These are phyloP conservation scores for Beauveria rudraprayagi DNA, from an alignment of 2,329 filamentous ascomycete genomes.

Conservation along the genomic window DNA sequence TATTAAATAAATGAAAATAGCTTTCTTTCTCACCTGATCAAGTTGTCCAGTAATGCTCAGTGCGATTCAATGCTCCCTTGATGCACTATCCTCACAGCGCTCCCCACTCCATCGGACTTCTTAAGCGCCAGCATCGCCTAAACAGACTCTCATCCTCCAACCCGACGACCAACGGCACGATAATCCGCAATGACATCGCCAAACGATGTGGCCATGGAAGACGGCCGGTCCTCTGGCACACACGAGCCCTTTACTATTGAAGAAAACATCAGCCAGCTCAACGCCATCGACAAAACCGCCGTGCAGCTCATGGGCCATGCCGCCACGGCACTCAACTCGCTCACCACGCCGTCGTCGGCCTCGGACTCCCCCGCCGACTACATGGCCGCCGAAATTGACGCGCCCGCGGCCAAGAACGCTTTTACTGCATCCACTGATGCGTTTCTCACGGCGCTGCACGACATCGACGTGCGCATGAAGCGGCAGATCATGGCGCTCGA, in stretches of 20 bases:
- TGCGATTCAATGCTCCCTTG: no score
- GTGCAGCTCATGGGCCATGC: conserved; percentile 36
- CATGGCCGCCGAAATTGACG: conserved; percentile 25
- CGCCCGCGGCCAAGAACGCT: conserved; percentile 43
- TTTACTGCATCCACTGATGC: conserved; percentile 54
- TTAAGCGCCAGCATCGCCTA: neutral
- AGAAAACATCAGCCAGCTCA: conserved; percentile 74
- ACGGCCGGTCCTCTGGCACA: conserved; percentile 17
- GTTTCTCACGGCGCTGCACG: conserved; percentile 67
- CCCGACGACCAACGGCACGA: neutral
- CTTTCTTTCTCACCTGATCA: no score
- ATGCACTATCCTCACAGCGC: neutral
- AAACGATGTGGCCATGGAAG: conserved; percentile 24
- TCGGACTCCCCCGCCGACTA: conserved; percentile 11
- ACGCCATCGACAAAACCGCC: conserved; percentile 61
- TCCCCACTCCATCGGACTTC: neutral
- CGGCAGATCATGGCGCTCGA: conserved; percentile 64
- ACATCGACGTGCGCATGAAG: conserved; percentile 65
- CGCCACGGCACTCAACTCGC: conserved; percentile 36
- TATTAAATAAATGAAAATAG: neutral
- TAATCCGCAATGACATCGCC: conserved; percentile 23
- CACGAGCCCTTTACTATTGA: conserved; percentile 58
- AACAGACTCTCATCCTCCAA: neutral
- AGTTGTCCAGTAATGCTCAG: no score
- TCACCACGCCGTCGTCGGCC: conserved; percentile 28